Conservation (phyloP, 1,284 basidiomycete species). For the Trichosporon coremiiforme region DNA sequence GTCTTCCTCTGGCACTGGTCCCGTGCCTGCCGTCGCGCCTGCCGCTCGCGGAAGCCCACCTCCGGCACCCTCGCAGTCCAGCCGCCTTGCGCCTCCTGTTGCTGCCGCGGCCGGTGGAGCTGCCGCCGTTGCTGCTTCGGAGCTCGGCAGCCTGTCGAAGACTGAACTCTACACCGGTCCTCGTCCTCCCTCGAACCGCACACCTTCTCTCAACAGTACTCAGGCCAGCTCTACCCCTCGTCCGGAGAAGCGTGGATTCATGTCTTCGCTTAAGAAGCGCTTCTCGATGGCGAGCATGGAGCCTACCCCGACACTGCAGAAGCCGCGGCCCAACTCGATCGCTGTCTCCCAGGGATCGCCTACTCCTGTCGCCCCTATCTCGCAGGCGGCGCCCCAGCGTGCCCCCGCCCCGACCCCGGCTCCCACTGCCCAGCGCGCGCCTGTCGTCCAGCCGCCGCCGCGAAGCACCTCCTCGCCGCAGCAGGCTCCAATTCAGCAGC, state of each 20-base stretch:
- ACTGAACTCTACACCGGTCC: slow-evolving; percentile 7
- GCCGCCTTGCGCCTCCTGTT: neutral
- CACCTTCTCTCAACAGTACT: neutral
- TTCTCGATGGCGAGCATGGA: slow-evolving; percentile 29
- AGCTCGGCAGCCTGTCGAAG: neutral
- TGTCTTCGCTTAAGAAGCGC: slow-evolving; percentile 30
- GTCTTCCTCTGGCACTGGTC: slow-evolving; percentile 21
- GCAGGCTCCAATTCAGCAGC: neutral
- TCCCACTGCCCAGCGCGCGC: neutral
- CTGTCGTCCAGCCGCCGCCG: neutral
- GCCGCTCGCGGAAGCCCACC: slow-evolving; percentile 12
- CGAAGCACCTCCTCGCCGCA: neutral
- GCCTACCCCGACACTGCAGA: neutral
- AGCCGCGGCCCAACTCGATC: slow-evolving; percentile 22
- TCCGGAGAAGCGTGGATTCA: slow-evolving; percentile 26
- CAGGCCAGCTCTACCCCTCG: neutral
- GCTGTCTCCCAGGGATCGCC: neutral
- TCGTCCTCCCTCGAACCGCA: neutral
- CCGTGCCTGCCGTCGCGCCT: neutral
- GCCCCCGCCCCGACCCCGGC: neutral
- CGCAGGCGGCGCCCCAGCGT: neutral
- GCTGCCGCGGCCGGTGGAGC: neutral
- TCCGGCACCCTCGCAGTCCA: slow-evolving; percentile 2
- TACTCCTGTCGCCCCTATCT: neutral
- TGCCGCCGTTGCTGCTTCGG: neutral